These are phyloP conservation scores for Ambrosiella cleistominuta DNA, from an alignment of 2,329 filamentous ascomycete genomes.

Conservation along the genomic window DNA sequence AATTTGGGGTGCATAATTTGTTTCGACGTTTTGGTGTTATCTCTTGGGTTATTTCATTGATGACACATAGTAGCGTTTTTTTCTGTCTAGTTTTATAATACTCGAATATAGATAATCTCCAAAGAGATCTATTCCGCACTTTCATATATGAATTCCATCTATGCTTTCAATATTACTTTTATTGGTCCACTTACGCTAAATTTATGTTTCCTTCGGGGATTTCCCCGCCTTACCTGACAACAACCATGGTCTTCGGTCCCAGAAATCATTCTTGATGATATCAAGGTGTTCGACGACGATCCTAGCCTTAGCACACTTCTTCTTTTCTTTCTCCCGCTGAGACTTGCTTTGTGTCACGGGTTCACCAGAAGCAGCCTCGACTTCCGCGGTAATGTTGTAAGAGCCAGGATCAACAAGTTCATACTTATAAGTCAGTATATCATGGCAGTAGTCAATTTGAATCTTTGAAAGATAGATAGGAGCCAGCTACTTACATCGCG, in stretches of 20 bases:
- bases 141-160: background rate
- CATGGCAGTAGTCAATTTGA: background rate
- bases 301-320: conserved; percentile 60
- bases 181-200: background rate
- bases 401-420: conserved; percentile 45
- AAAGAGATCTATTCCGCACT: background rate
- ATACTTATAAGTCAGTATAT: conserved; percentile 31
- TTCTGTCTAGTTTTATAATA: background rate
- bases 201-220: conserved; percentile 40
- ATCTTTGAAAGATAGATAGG: background rate
- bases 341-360: conserved; percentile 49
- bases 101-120: background rate
- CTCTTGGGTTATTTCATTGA: background rate
- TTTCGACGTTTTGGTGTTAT: conserved; percentile 16
- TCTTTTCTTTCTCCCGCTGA: conserved; percentile 69
- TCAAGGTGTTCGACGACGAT: conserved; percentile 76
- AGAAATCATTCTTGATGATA: conserved; percentile 91
- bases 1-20: background rate
- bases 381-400: conserved; percentile 28
- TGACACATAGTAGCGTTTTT: conserved; percentile 1
- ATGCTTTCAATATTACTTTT: background rate
- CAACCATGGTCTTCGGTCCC: conserved; percentile 73
- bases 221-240: conserved; percentile 57
- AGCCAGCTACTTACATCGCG: conserved; percentile 42
- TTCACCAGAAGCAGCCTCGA: conserved; percentile 30